Evolutionary conservation across 2,329 filamentous ascomycete species (phyloP).

Genomic region (Setomelanomma holmii): DNA sequence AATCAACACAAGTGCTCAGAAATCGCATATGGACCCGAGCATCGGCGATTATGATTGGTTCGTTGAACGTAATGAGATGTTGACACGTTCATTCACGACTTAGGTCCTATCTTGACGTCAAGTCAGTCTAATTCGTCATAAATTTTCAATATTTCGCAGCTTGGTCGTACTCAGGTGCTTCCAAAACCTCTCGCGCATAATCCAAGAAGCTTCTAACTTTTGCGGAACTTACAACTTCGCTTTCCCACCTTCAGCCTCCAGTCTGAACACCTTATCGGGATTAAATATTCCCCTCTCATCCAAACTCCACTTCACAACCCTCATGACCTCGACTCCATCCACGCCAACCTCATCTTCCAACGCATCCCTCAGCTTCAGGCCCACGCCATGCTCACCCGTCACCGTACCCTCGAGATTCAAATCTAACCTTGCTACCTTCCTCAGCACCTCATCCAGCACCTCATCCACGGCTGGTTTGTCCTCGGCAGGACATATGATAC

Average conservation of each 20-base stretch:
- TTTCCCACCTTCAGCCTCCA: conserved; percentile 42
- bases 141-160: too few relatives aligned
- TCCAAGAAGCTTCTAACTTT: too few relatives aligned
- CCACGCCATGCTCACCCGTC: conserved; percentile 84
- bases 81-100: too few relatives aligned
- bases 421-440: conserved; percentile 76
- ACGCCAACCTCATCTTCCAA: conserved; percentile 77
- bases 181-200: neutral
- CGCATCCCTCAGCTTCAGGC: conserved; percentile 82
- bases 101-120: too few relatives aligned
- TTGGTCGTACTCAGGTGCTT: too few relatives aligned
- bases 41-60: too few relatives aligned
- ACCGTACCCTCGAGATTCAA: conserved; percentile 84
- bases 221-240: neutral
- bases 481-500: conserved; percentile 35
- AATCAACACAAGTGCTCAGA: too few relatives aligned
- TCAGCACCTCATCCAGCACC: conserved; percentile 34
- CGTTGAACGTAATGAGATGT: too few relatives aligned
- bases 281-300: conserved; percentile 74
- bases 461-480: too few relatives aligned
- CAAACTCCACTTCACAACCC: conserved; percentile 79
- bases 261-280: conserved; percentile 67
- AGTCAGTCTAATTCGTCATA: too few relatives aligned
- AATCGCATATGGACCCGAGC: too few relatives aligned
- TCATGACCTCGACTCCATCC: conserved; percentile 78